Evolutionary conservation across 768 basidiomycete species (phyloP).

Genomic region (Leccinellum rugosiceps): DNA sequence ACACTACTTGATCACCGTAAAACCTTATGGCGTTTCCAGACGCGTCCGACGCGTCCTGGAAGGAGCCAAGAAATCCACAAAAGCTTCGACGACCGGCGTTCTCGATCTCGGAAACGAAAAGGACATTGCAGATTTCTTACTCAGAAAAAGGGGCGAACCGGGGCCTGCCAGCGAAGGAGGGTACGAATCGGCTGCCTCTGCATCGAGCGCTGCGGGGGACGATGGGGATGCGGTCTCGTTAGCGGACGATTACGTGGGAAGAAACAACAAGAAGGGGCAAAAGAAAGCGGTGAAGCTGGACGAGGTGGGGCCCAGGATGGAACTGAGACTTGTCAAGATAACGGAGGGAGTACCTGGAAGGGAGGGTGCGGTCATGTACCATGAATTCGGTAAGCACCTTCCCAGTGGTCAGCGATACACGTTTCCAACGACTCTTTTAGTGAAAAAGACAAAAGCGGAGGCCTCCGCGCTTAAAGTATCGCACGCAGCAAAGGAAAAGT

Average conservation of each 20-base stretch:
- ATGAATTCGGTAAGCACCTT: conserved; percentile 76
- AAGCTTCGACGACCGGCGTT: conserved; percentile 36
- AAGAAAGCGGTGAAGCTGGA: conserved; percentile 88
- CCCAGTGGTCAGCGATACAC: not conserved
- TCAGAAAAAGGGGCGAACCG: conserved; percentile 63
- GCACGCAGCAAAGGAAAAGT: conserved; percentile 72
- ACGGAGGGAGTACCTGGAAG: conserved; percentile 91
- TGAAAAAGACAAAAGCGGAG: conserved; percentile 87
- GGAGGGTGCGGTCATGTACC: conserved; percentile 91
- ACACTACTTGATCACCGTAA: conserved; percentile 93
- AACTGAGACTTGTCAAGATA: conserved; percentile 89
- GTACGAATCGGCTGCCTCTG: conserved; percentile 77
- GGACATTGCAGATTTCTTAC: conserved; percentile 93
- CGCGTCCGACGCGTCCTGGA: conserved; percentile 87
- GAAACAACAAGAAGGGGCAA: conserved; percentile 91
- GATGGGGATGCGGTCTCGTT: conserved; percentile 78
- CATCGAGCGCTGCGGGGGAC: conserved; percentile 80
- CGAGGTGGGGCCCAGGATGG: conserved; percentile 95
- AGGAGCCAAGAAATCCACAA: conserved; percentile 38
- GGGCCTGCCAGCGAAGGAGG: conserved; percentile 58
- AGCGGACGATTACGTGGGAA: conserved; percentile 90
- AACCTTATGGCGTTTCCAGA: conserved; percentile 89
- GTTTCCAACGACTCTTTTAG: conserved; percentile 39
- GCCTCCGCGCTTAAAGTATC: conserved; percentile 61
- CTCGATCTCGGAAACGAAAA: conserved; percentile 86